A percentile compares a stretch with the other conserved stretches of the same genome.
These are phyloP conservation scores for Collariella sp. DNA, from an alignment of 495 filamentous ascomycete species.

Conservation along the genomic window DNA sequence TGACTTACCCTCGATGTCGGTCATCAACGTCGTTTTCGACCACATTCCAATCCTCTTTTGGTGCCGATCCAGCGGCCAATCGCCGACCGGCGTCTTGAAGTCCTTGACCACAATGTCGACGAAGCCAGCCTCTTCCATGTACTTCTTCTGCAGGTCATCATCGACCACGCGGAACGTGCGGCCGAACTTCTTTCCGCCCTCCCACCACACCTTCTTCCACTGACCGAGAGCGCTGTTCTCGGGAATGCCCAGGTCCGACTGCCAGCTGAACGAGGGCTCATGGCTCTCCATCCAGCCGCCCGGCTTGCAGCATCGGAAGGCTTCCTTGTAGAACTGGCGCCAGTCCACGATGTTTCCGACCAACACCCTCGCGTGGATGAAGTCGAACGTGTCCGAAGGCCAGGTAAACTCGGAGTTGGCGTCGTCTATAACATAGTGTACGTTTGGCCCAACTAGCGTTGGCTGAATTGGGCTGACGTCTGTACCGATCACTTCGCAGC, in stretches of 20 bases:
- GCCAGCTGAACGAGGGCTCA: constrained; percentile 20
- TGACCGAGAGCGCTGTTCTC: constrained; percentile 7
- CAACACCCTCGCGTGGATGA: constrained; percentile 13
- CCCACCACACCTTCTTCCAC: constrained; percentile 16
- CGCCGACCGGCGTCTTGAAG: background rate
- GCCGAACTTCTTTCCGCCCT: constrained; percentile 11
- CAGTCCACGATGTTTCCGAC: constrained; percentile 31
- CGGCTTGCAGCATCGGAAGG: constrained; percentile 26
- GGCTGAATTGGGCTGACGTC: constrained; percentile 54
- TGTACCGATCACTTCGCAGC: constrained; percentile 38
- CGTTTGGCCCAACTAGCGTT: constrained; percentile 40
- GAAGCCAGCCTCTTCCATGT: constrained; percentile 6
- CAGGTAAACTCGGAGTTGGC: constrained; percentile 21
- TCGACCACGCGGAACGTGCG: constrained; percentile 13
- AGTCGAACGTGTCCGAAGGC: constrained; percentile 45
- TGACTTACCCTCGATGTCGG: background rate
- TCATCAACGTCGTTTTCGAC: background rate
- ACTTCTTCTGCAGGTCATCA: constrained; percentile 16
- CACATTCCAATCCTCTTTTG: background rate
- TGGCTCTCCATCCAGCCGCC: constrained; percentile 29
- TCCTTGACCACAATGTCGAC: constrained; percentile 5
- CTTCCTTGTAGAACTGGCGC: constrained; percentile 34
- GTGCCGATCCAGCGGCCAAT: background rate
- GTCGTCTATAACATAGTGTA: constrained; percentile 49
- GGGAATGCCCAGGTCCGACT: constrained; percentile 12